Evolutionary conservation across 2,329 filamentous ascomycete genomes (phyloP).

Genomic region (Fusarium zealandicum): DNA sequence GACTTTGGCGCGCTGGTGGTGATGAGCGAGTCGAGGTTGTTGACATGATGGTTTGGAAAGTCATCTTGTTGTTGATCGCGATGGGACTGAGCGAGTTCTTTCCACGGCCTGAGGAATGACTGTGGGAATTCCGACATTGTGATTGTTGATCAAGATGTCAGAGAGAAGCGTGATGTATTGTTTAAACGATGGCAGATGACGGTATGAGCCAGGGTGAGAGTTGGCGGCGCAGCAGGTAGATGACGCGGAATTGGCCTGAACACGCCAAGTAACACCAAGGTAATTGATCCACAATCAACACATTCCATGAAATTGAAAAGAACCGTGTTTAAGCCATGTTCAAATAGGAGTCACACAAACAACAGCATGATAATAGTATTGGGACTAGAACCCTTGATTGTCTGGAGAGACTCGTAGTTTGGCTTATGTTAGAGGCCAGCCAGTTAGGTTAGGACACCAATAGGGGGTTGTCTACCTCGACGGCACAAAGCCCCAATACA

Average conservation of each 20-base stretch:
- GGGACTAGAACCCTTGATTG: too few relatives aligned
- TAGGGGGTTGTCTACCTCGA: too few relatives aligned
- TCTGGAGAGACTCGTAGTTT: too few relatives aligned
- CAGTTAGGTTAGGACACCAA: too few relatives aligned
- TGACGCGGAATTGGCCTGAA: conserved; percentile 20
- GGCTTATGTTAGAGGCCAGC: too few relatives aligned
- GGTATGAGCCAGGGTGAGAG: neutral
- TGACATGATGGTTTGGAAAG: conserved; percentile 58
- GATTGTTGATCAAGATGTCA: conserved; percentile 7
- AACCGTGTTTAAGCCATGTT: too few relatives aligned
- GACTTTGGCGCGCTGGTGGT: conserved; percentile 55
- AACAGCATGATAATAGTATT: too few relatives aligned
- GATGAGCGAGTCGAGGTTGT: conserved; percentile 55
- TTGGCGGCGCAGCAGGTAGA: conserved; percentile 17
- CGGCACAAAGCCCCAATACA: too few relatives aligned
- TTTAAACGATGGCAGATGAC: neutral
- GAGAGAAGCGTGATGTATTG: neutral
- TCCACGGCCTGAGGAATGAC: conserved; percentile 51
- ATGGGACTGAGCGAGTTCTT: conserved; percentile 43
- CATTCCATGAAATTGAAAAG: too few relatives aligned
- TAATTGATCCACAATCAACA: neutral
- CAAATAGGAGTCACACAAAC: neutral
- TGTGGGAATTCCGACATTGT: conserved; percentile 43
- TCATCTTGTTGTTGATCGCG: conserved; percentile 49
- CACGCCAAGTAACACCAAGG: conserved; percentile 17